Evolutionary conservation across 2,329 filamentous ascomycete genomes (phyloP), one percentile per base, ranked within the genome.

Genomic region (Phialemonium atrogriseum): DNA sequence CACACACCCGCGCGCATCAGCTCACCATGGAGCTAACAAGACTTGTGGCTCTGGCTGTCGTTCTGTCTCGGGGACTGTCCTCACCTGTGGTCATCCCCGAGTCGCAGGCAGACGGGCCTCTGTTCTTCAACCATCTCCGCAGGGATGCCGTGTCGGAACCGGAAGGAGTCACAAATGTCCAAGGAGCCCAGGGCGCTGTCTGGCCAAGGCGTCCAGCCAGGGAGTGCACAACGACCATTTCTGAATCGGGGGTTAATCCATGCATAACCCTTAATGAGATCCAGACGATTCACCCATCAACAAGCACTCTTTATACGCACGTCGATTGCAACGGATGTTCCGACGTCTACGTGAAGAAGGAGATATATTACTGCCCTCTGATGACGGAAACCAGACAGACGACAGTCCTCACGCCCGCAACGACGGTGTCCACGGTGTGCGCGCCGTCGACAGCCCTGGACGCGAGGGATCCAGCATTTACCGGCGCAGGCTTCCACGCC

Each of bases 321-420:
- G 34, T 58, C 20, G 44, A 59, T 42, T 59, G 56, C 35, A 37
- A 49, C 26, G 56, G 52, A 2, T 58, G 55, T 35, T 32, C 41
- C 7, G 33, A 39, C 24, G 19, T 58, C 10, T 20, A 24, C 2
- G 39, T 56, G 6, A 18, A 40, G 10, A 23, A 34, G 20, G 40
- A 40, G 33, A 46, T 20, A 5, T 40, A 23, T 37, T 49, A 18
- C 24, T 58, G 54, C 30, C 51, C 51, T 5, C 46, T 38, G n/a
- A 32, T 36, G 30, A 32, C 28, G 1, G 43, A 51, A 30, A 45
- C 35, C 20, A 37, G 39, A 7, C 47, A 36, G 1, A 37, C 27
- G 11, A 30, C 20, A 9, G 46, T 42, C 21, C 17, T 21, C n/a
- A 46, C 42, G 6, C 40, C 54, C 2, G 44, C 27, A 5, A 56